Evolutionary conservation across 148 eudicot species (phyloP), one percentile per base, ranked within the genome.

Genomic region (Camellia japonica): DNA sequence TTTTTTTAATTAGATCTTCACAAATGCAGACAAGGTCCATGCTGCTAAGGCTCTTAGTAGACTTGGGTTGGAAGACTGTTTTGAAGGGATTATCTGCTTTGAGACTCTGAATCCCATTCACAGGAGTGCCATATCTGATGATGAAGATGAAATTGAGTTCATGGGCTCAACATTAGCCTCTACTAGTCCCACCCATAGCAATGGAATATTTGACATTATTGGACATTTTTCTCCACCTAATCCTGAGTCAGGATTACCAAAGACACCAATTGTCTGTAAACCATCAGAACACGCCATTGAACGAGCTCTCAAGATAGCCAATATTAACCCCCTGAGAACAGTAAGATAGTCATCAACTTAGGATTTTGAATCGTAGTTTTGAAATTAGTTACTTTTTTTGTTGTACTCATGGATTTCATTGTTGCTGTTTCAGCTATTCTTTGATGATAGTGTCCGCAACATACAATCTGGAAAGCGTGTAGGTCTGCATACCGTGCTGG

Each of bases 51-150:
- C 76, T n/a, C 90, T 96, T 0, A 78, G 71, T 1, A 87, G 77
- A 75, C 89, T 96, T 1, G 99, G 98, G 38, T 83, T 96, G 42
- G 95, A 92, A 78, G 99, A 88, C 63, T 96, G 98, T 66, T 96
- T 96, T 49, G 99, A 96, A 66, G 97, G 99, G 20, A 88, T 96
- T 30, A 90, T 96, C 10, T 96, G 99, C 83, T 96, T 96, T 58
- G 98, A 93, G 84, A 93, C 93, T 16, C 89, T 96, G 5, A 96
- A 96, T 46, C 98, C 94, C 0, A 77, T 79, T 46, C 91, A 93
- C 84, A 90, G 90, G 84, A 88, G 47, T 84, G 76, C 82, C 23
- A 76, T 80, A 19, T 91, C 93, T 0, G 94, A 93, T 65, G 95
- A 91, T 61, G 97, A 91, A 74, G 96, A 92, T 68, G 97, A 92